Base-by-base conservation (phyloP, 345 rosid genomes). In the Acer yangbiense region DNA sequence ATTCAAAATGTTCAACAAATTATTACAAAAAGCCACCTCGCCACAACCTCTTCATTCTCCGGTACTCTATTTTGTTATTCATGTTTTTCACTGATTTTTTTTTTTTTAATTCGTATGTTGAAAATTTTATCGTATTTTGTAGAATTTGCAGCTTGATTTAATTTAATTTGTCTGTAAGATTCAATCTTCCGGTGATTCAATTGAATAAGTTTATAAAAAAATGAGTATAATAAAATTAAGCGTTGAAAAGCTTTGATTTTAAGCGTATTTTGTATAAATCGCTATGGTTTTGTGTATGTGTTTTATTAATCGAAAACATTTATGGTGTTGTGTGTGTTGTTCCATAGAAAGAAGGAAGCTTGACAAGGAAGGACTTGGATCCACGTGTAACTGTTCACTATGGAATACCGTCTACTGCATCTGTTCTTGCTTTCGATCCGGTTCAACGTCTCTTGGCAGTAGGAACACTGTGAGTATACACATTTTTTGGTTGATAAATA, bases 351-450 rank as follows among this genome's bases (percentile, higher is more conserved):
- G 43, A 72, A 76, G 90, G 80, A 85, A 76, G 74, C 71, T 75
- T 72, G 85, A 58, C 76, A 44, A 44, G 75, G 18, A 71, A 78
- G 68, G 91, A 93, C 69, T 74, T 95, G 85, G 82, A 89, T 73
- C 90, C 93, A 2, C 88, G 80, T 46, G 35, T 90, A 65, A 73
- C 81, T 65, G 16, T 90, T 74, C 99, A 95, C 82, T 89, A 85
- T 83, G 98, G 97, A 35, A 82, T 95, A 50, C 99, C 99, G 7
- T 84, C 91, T 1, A 89, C 99, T 7, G 90, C 97, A 8, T 92
- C 98, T 12, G 83, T 91, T 81, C 87, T 95, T 60, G 93, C 98
- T 71, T 86, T 91, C 75, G 99, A 95, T 70, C 86, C 90, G 20
- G 76, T 91, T 73, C 99, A 95, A 68, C 76, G 91, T 72, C 90